Conservation (phyloP, 2,329 filamentous ascomycete species). For the Tolypocladium endophyticum region DNA sequence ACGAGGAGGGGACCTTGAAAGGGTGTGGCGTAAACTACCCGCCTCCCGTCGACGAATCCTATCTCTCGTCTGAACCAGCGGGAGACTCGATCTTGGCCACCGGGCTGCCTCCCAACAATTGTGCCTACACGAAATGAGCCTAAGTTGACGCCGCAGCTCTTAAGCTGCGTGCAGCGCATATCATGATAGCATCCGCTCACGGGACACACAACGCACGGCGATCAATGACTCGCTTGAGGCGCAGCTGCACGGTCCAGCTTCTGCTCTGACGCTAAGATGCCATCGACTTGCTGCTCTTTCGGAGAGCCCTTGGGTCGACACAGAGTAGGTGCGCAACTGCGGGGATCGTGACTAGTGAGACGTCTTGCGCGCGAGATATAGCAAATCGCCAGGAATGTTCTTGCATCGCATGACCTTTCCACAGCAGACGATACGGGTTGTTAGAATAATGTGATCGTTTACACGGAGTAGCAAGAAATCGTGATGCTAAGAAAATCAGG, state of each 20-base stretch:
- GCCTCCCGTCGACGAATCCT: neutral
- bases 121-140: neutral
- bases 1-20: neutral
- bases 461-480: neutral
- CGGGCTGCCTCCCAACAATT: neutral
- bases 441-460: neutral
- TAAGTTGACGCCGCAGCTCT: neutral
- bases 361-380: neutral
- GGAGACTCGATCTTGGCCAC: neutral
- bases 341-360: neutral
- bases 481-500: neutral
- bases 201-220: neutral
- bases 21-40: neutral
- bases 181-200: neutral
- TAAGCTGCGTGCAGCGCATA: neutral
- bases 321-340: neutral
- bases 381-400: neutral
- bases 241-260: neutral
- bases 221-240: neutral
- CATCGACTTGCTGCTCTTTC: neutral
- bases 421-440: neutral
- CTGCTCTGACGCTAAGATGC: neutral
- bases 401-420: neutral
- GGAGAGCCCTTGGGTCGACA: neutral
- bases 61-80: neutral